A percentile compares a stretch with the other conserved stretches of the same genome.
These are phyloP conservation scores for Saccharomycopsis lassenensis DNA, from an alignment of 805 yeast genomes.

Conservation along the genomic window DNA sequence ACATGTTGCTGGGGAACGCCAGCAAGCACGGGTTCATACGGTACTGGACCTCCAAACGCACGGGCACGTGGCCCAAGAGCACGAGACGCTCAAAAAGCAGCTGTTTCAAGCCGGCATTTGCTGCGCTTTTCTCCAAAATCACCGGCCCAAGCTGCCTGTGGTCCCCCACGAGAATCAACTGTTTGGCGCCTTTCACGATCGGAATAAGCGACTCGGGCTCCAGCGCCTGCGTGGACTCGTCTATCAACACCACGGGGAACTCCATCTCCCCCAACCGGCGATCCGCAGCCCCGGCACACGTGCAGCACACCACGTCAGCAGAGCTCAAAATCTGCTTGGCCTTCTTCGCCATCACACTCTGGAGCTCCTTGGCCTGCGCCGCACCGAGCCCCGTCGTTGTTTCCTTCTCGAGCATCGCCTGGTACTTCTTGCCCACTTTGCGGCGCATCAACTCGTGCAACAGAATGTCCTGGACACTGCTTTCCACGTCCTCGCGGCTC, in stretches of 20 bases:
- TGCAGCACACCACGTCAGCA: slow-evolving; percentile 77
- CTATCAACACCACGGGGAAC: slow-evolving; percentile 76
- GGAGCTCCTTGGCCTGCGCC: slow-evolving; percentile 38
- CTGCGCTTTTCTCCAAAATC: slow-evolving; percentile 67
- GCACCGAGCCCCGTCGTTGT: slow-evolving; percentile 60
- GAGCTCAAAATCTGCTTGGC: slow-evolving; percentile 41
- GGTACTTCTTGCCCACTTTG: slow-evolving; percentile 46
- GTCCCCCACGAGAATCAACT: slow-evolving; percentile 85
- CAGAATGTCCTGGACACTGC: slow-evolving; percentile 45
- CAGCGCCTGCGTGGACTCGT: slow-evolving; percentile 88
- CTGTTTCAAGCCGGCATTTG: slow-evolving; percentile 76
- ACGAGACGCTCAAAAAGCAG: slow-evolving; percentile 83
- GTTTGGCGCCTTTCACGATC: slow-evolving; percentile 79
- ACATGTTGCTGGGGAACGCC: slow-evolving; percentile 84
- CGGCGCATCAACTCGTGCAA: slow-evolving; percentile 41
- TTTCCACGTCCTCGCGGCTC: slow-evolving; percentile 71
- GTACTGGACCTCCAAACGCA: slow-evolving; percentile 83
- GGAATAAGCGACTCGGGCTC: slow-evolving; percentile 92
- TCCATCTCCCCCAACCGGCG: slow-evolving; percentile 39
- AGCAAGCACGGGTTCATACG: slow-evolving; percentile 88
- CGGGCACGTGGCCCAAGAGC: slow-evolving; percentile 71
- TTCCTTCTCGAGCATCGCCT: slow-evolving; percentile 44
- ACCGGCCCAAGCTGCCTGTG: slow-evolving; percentile 95
- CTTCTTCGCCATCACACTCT: slow-evolving; percentile 30
- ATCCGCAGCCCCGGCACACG: slow-evolving; percentile 92